phyloP scores from a whole-genome alignment of 108 stramenopile species.

The Fistulifera pelliculosa region DNA sequence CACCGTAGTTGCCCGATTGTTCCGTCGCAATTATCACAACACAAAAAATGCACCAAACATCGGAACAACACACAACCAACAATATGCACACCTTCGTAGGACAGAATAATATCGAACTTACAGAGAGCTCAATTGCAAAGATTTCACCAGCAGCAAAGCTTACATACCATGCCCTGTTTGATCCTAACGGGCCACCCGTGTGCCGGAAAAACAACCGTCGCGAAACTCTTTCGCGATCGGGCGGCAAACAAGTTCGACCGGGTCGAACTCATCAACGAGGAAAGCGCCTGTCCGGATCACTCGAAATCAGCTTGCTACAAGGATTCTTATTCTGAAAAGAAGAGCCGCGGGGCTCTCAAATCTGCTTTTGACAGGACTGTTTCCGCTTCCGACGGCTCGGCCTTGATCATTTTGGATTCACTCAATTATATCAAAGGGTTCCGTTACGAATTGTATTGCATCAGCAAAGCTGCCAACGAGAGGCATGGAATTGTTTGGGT shows the following conservation, averaged over 20 bases:
- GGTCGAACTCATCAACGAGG: slow-evolving; percentile 52
- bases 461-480: slow-evolving; percentile 68
- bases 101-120: no score
- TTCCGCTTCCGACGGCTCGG: slow-evolving; percentile 17
- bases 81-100: no score
- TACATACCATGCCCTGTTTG: slow-evolving; percentile 73
- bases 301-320: slow-evolving; percentile 55
- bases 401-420: slow-evolving; percentile 78
- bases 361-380: slow-evolving; percentile 46
- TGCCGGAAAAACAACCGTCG: slow-evolving; percentile 72
- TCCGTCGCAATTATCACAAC: no score
- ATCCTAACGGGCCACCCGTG: slow-evolving; percentile 76
- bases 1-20: no score
- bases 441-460: slow-evolving; percentile 83
- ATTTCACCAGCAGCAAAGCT: no score
- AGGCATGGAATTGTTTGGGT: slow-evolving; percentile 79
- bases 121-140: no score
- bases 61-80: no score
- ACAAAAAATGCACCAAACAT: no score
- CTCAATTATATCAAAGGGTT: slow-evolving; percentile 89
- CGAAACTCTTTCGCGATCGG: slow-evolving; percentile 51
- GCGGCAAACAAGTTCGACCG: slow-evolving; percentile 20
- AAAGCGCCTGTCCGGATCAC: slow-evolving; percentile 43
- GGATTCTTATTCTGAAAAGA: slow-evolving; percentile 58
- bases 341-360: slow-evolving; percentile 71